These are phyloP conservation scores for Lachnellula hyalina DNA, from an alignment of 2,329 filamentous ascomycete genomes.

Conservation along the genomic window DNA sequence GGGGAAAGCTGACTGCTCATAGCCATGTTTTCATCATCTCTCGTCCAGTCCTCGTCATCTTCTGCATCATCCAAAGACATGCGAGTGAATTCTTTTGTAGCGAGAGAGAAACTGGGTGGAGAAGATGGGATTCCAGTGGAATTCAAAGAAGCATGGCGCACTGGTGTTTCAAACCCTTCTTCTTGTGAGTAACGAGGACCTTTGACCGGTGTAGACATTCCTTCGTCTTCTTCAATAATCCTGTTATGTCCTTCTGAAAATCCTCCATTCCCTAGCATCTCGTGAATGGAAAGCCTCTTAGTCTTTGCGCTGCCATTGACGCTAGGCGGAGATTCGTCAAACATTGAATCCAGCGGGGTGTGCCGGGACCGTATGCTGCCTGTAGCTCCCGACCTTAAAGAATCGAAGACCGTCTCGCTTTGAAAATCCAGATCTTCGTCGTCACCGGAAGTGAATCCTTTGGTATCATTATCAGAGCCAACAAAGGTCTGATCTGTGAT, in stretches of 20 bases:
- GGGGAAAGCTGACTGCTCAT: slow-evolving; percentile 54
- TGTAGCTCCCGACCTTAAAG: slow-evolving; percentile 65
- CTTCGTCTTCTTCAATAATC: slow-evolving; percentile 61
- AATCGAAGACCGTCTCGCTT: slow-evolving; percentile 74
- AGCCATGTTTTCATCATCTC: slow-evolving; percentile 46
- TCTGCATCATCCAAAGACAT: slow-evolving; percentile 59
- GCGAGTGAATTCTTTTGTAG: slow-evolving; percentile 40
- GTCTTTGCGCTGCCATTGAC: slow-evolving; percentile 40
- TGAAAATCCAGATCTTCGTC: slow-evolving; percentile 75
- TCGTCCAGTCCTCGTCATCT: slow-evolving; percentile 59
- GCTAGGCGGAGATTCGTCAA: slow-evolving; percentile 69
- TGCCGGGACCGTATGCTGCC: slow-evolving; percentile 61
- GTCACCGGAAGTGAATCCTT: slow-evolving; percentile 61
- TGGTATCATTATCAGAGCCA: slow-evolving; percentile 64
- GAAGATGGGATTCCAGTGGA: slow-evolving; percentile 24
- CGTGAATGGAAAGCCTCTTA: slow-evolving; percentile 29
- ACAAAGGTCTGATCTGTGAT: slow-evolving; percentile 48
- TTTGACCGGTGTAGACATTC: slow-evolving; percentile 43
- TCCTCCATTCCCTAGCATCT: slow-evolving; percentile 35
- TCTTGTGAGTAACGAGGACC: slow-evolving; percentile 15
- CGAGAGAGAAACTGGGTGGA: slow-evolving; percentile 29
- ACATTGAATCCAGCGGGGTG: slow-evolving; percentile 72
- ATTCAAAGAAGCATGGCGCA: slow-evolving; percentile 13
- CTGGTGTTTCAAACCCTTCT: slow-evolving; percentile 16
- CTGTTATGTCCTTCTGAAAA: slow-evolving; percentile 49